Evolutionary conservation across 345 rosid genomes (phyloP).

Genomic region (Isatis tinctoria): DNA sequence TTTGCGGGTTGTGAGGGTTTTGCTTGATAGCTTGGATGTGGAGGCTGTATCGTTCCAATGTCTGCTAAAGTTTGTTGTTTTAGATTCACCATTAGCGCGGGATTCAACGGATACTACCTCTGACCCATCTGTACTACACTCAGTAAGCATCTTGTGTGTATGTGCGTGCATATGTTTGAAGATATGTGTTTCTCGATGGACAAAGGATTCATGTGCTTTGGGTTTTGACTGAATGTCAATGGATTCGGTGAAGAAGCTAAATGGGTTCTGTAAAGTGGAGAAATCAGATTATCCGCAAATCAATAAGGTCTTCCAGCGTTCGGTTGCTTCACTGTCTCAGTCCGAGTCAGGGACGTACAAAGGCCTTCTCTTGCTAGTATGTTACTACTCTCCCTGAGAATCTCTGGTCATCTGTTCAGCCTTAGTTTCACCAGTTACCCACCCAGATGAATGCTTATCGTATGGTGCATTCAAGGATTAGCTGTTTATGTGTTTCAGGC

Average conservation of each 20-base stretch:
- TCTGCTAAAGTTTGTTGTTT: too few species aligned
- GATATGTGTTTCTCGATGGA: neutral
- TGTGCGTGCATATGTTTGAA: neutral
- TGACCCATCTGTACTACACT: slow-evolving; percentile 70
- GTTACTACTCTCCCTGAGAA: slow-evolving; percentile 4
- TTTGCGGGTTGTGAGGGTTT: too few species aligned
- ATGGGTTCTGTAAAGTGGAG: slow-evolving; percentile 64
- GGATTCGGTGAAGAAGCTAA: slow-evolving; percentile 62
- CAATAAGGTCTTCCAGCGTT: slow-evolving; percentile 89
- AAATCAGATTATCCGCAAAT: slow-evolving; percentile 76
- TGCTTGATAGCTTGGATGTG: too few species aligned
- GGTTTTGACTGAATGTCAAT: neutral
- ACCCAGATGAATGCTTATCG: too few species aligned
- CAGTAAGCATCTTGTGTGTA: slow-evolving; percentile 40
- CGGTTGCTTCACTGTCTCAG: slow-evolving; percentile 67
- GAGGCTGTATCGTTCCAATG: too few species aligned
- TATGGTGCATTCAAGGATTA: neutral
- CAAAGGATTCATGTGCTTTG: neutral
- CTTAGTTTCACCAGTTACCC: too few species aligned
- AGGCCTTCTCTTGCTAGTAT: slow-evolving; percentile 82
- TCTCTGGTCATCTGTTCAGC: neutral
- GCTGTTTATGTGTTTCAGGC: slow-evolving; percentile 40
- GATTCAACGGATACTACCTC: slow-evolving; percentile 85
- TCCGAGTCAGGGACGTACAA: slow-evolving; percentile 46
- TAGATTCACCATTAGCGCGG: too few species aligned